Evolutionary conservation across 73 alveolate species (phyloP).

Genomic region (Paramecium caudatum): DNA sequence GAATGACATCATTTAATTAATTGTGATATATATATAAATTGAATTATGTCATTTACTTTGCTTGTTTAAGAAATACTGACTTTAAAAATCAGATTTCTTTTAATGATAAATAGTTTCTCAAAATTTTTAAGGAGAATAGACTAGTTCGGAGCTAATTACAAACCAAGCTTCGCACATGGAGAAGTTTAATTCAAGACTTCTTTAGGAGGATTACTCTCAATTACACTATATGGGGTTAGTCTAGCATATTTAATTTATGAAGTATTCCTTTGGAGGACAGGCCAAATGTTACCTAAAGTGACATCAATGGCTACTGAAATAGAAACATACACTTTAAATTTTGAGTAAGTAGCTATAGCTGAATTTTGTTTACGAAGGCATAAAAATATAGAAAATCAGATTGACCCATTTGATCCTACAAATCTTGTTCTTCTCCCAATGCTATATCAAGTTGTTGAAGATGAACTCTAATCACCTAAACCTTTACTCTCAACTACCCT

Average conservation of each 20-base stretch:
- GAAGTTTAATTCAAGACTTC: constrained; percentile 21
- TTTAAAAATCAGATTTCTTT: background rate
- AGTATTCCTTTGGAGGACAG: background rate
- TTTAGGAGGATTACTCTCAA: constrained; percentile 40
- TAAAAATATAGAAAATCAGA: background rate
- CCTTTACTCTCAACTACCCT: background rate
- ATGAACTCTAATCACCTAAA: background rate
- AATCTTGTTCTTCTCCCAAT: background rate
- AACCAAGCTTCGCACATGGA: background rate
- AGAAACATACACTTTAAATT: background rate
- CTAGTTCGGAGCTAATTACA: constrained; percentile 38
- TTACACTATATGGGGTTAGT: background rate
- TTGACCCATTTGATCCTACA: background rate
- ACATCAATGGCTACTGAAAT: background rate
- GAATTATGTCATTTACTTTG: constrained; percentile 30
- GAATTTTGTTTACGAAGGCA: background rate
- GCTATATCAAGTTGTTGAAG: background rate
- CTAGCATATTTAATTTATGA: constrained; percentile 33
- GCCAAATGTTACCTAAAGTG: constrained; percentile 30
- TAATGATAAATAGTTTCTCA: background rate
- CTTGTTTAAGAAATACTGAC: no score
- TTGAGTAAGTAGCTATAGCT: background rate
- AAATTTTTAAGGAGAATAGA: background rate
- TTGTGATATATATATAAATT: background rate
- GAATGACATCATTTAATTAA: constrained; percentile 6